Base-by-base conservation (phyloP, 2,329 filamentous ascomycete genomes). In the Neopestalotiopsis clavispora region DNA sequence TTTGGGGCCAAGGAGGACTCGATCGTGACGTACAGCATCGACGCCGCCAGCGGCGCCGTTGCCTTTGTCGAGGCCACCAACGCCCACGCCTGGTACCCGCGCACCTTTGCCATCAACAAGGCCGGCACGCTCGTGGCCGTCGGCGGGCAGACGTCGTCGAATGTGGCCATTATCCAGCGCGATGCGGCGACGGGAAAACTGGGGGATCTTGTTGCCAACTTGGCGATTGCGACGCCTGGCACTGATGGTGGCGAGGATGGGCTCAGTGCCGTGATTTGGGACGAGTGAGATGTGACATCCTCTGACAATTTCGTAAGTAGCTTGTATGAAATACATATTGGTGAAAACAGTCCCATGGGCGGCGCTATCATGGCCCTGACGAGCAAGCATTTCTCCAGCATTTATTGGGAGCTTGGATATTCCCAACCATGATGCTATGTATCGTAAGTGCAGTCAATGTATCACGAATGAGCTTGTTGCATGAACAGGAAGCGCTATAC, bases 191-290 rank as follows among this genome's bases (percentile, higher is more conserved):
- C 66, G 1, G 68, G 68, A 23, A 67, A 65, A 65, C 30, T 69
- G 17, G 68, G 68, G 1, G 58, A 52, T 9, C 66, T 69, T 10
- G 68, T 69, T 12, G 68, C 68, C 9, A 69, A 68, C 17, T 20
- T 71, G 63, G 63, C 68, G 23, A 49, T 71, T 49, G 64, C 69
- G 6, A 68, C 67, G 4, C 65, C 65, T 14, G 69, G 69, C 23
- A 71, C 69, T 4, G 58, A 71, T 45, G 65, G 65, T 3, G 69
- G 67, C 56, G 69, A 71, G 58, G 69, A 71, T 62, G 68, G 69
- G 4, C 49, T 71, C 20, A 71, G 69, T 57, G 59, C 67, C 1
- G 69, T 71, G 13, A 59, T 71, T 32, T 71, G 69, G 69, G 68
- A 68, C 20, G 68, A 71, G 61, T 71, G 67, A 65, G 23, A 59